A percentile compares a stretch with the other conserved stretches of the same genome.
These are phyloP conservation scores for Quaeritorhiza haematococci DNA, from an alignment of 371 early-diverging fungal genomes.

Conservation along the genomic window DNA sequence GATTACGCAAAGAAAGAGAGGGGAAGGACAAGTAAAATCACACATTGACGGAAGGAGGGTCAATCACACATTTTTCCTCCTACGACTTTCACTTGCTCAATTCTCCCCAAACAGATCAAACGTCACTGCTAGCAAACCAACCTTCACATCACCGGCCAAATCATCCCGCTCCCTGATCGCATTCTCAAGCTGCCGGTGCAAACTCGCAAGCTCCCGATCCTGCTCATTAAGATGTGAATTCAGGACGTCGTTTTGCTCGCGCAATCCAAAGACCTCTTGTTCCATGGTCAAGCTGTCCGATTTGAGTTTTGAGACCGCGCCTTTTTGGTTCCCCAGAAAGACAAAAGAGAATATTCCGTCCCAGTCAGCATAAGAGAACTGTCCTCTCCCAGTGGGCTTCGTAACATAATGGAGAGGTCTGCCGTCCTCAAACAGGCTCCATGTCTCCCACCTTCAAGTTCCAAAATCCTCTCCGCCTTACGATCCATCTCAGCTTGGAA, in stretches of 20 bases:
- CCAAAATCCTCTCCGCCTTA: constrained; percentile 28
- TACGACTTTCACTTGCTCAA: neutral
- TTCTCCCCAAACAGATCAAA: too few species aligned
- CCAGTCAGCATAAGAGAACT: too few species aligned
- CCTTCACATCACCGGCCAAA: constrained; percentile 15
- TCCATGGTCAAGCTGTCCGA: constrained; percentile 6
- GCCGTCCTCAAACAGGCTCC: neutral
- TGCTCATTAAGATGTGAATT: constrained; percentile 28
- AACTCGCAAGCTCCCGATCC: constrained; percentile 25
- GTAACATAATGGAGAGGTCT: neutral
- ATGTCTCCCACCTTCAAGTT: constrained; percentile 16
- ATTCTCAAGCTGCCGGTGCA: constrained; percentile 22
- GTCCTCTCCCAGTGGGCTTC: neutral
- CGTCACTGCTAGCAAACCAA: constrained; percentile 1
- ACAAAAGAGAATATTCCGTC: neutral
- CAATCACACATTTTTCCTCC: too few species aligned
- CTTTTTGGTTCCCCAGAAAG: neutral
- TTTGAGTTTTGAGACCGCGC: constrained; percentile 1
- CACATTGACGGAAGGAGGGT: too few species aligned
- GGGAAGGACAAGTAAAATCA: neutral
- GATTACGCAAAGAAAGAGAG: neutral
- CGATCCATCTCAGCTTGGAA: constrained; percentile 31
- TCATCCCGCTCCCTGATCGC: constrained; percentile 22
- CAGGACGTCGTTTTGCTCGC: constrained; percentile 28
- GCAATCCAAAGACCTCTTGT: constrained; percentile 17